A percentile compares a stretch with the other conserved stretches of the same genome.
Evolutionary conservation across 805 yeast genomes (phyloP).

Genomic region (Saturnispora silvae): DNA sequence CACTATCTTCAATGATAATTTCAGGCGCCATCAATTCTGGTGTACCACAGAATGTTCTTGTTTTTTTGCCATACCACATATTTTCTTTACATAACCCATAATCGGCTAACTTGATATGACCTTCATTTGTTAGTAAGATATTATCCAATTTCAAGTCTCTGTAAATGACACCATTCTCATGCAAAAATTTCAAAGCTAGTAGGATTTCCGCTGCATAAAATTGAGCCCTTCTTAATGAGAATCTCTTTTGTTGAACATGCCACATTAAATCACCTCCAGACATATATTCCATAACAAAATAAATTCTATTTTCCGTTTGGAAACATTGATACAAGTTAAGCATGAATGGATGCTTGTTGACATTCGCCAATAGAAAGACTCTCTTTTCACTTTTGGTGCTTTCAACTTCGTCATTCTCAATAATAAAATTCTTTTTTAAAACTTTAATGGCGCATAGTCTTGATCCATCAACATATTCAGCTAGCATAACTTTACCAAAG

Average conservation of each 20-base stretch:
- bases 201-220: conserved; percentile 96
- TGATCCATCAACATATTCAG: conserved; percentile 77
- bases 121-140: conserved; percentile 76
- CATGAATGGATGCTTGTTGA: conserved; percentile 86
- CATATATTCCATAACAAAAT: conserved; percentile 96
- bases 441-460: conserved; percentile 92
- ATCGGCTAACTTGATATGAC: conserved; percentile 95
- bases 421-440: conserved; percentile 87
- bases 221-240: conserved; percentile 85
- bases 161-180: conserved; percentile 90
- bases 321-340: conserved; percentile 87
- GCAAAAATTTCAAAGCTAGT: conserved; percentile 83
- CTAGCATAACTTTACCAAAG: conserved; percentile 96
- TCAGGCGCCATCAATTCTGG: conserved; percentile 99
- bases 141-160: conserved; percentile 95
- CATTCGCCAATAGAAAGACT: conserved; percentile 65
- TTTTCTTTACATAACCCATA: conserved; percentile 94
- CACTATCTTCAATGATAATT: conserved; percentile 74
- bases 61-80: conserved; percentile 53
- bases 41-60: conserved; percentile 96
- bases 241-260: conserved; percentile 91
- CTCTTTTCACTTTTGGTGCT: conserved; percentile 91
- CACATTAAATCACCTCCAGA: conserved; percentile 99
- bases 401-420: conserved; percentile 93
- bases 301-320: conserved; percentile 95